Percentiles rank a stretch among this genome's conserved stretches.
phyloP scores from a whole-genome alignment of 495 filamentous ascomycete species.

The Paragyromitra xinjiangensis region DNA sequence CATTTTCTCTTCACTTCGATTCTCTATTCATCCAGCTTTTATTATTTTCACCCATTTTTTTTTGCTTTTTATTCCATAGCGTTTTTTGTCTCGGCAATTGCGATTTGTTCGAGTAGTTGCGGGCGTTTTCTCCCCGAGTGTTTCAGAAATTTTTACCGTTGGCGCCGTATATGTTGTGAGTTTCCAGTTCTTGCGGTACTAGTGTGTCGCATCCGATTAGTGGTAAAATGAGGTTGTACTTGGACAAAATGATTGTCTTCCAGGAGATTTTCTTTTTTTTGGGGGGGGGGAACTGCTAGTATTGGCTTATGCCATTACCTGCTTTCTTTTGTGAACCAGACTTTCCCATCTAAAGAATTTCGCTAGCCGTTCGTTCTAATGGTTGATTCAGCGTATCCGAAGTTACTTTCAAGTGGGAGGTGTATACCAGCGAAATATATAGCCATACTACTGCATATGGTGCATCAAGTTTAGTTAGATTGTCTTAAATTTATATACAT shows the following conservation, averaged over 20 bases:
- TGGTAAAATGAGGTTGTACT: not conserved
- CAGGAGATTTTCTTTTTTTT: too few relatives aligned
- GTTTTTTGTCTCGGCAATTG: constrained; percentile 31
- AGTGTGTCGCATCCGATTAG: not conserved
- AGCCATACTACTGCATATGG: too few relatives aligned
- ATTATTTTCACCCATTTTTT: not conserved
- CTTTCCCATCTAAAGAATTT: too few relatives aligned
- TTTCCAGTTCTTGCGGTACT: not conserved
- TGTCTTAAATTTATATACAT: too few relatives aligned
- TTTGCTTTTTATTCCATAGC: not conserved
- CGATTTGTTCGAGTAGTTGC: constrained; percentile 26
- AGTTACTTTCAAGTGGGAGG: too few relatives aligned
- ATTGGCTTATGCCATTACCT: too few relatives aligned
- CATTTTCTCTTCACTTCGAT: constrained; percentile 8
- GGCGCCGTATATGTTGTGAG: not conserved
- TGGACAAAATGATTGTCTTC: not conserved
- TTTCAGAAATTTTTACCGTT: not conserved
- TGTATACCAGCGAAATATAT: too few relatives aligned
- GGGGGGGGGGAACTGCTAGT: too few relatives aligned
- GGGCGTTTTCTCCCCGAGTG: constrained; percentile 19
- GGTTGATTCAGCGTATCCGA: too few relatives aligned
- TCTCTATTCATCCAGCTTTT: not conserved
- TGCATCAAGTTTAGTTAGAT: too few relatives aligned
- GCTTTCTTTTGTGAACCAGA: too few relatives aligned
- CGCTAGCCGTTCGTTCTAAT: too few relatives aligned